phyloP scores from a whole-genome alignment of 148 eudicot genomes.

The Chenopodium berlandieri region DNA sequence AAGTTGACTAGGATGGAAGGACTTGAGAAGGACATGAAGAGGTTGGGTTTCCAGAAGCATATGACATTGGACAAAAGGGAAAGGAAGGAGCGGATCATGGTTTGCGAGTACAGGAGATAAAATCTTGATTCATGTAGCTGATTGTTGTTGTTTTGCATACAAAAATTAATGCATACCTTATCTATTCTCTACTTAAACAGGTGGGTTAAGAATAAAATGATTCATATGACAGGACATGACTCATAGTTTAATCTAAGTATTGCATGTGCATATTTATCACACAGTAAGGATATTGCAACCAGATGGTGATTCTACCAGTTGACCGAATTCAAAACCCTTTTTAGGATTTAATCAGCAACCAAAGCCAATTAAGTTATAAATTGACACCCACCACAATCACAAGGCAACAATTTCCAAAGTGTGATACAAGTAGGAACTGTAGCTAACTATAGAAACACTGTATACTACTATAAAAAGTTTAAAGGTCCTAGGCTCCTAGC shows the following conservation, averaged over 20 bases:
- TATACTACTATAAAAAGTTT: not conserved
- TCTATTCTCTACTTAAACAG: not conserved
- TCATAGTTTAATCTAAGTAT: not conserved
- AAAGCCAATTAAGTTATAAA: not conserved
- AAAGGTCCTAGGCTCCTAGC: not conserved
- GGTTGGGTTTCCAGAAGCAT: no score
- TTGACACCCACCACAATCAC: not conserved
- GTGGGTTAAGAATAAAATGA: not conserved
- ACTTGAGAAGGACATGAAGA: no score
- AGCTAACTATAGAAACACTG: not conserved
- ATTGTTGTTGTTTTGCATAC: not conserved
- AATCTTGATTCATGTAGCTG: no score
- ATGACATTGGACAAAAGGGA: no score
- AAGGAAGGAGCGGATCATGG: no score
- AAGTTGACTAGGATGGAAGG: no score
- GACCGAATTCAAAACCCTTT: not conserved
- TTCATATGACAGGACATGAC: not conserved
- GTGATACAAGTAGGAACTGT: not conserved
- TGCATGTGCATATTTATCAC: not conserved
- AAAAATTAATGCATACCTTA: not conserved
- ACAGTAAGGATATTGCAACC: not conserved
- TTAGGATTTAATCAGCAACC: not conserved
- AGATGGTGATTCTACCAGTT: not conserved
- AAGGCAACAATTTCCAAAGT: not conserved
- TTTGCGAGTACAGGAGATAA: no score